A percentile compares a stretch with the other conserved stretches of the same genome.
These are phyloP conservation scores for Ogataea pignaliae DNA, from an alignment of 805 yeast species.

Conservation along the genomic window DNA sequence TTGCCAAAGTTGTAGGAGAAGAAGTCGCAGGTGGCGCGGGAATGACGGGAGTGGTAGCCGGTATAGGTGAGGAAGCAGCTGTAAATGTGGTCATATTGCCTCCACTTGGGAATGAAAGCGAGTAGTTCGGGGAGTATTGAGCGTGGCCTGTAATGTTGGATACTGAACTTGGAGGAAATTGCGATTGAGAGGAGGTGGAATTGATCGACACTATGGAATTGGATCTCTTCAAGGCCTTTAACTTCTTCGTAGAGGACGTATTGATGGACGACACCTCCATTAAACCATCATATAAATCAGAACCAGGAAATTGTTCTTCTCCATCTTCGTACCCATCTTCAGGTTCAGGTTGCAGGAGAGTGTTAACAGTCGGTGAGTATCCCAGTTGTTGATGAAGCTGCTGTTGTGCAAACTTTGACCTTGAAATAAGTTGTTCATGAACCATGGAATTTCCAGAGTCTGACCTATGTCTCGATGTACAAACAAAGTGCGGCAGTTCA, in stretches of 20 bases:
- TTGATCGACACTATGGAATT: slow-evolving; percentile 25
- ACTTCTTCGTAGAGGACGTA: slow-evolving; percentile 24
- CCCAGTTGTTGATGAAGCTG: neutral
- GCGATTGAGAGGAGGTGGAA: slow-evolving; percentile 19
- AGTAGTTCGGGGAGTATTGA: neutral
- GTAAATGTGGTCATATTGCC: too few species aligned
- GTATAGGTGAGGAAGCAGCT: too few species aligned
- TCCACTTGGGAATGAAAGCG: neutral
- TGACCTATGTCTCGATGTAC: slow-evolving; percentile 13
- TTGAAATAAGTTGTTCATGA: neutral
- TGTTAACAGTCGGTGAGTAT: slow-evolving; percentile 17
- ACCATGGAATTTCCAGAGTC: slow-evolving; percentile 17
- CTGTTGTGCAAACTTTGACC: slow-evolving; percentile 4
- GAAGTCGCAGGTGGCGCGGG: neutral
- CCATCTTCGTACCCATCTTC: slow-evolving; percentile 4
- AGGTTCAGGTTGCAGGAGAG: slow-evolving; percentile 16
- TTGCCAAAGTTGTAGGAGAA: slow-evolving; percentile 1
- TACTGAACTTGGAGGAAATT: slow-evolving; percentile 14
- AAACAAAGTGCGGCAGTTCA: neutral
- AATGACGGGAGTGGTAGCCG: slow-evolving; percentile 8
- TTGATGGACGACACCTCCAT: slow-evolving; percentile 23
- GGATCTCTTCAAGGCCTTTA: slow-evolving; percentile 25
- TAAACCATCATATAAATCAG: slow-evolving; percentile 10
- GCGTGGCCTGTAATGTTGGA: slow-evolving; percentile 1
- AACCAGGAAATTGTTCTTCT: neutral